Base-by-base conservation (phyloP, 768 basidiomycete species). In the Lactarius evosmus region DNA sequence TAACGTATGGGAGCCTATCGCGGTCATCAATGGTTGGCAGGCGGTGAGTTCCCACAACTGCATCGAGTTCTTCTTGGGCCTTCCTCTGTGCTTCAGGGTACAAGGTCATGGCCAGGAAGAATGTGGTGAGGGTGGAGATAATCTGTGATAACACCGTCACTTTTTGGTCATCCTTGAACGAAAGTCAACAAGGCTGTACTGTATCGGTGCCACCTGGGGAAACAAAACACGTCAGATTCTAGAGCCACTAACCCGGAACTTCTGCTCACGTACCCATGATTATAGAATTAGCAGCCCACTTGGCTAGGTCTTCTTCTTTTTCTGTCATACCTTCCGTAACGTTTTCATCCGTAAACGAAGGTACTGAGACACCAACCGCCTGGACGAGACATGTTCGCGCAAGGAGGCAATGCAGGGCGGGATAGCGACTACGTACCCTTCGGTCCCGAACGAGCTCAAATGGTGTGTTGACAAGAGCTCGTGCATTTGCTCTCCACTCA, bases 21-120 rank as follows among this genome's bases (percentile, higher is more conserved):
- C 70, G 67, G 55, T 75, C 73, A 3, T 67, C 54, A 22, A 72
- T 73, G 1, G 68, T 70, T 7, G 74, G 73, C 27, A 73, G 46
- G 50, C 56, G 59, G 5, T 64, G 58, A 3, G 40, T 36, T 8
- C 74, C 75, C 12, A 75, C 67, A 0, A 75, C 67, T 0, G 56
- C 19, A 33, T 73, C 73, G 11, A 75, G 56, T 50, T 75, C 74
- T 40, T 62, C 60, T 53, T 72, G 74, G 0, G 69, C 74, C 44
- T 66, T 74, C 52, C 64, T 65, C 19, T 56, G 51, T 6, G 57
- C 46, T 2, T 61, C 62, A 7, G 69, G 69, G 32, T 68, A 50
- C 27, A 64, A 19, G 9, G 53, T 49, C 67, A 66, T 69, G 25
- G 65, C 62, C 6, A 68, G 60, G 46, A 66, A 54, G 52, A 70